Evolutionary conservation across 2,329 filamentous ascomycete genomes (phyloP), one percentile per base, ranked within the genome.

Genomic region (Ascochyta viciae-villosae): DNA sequence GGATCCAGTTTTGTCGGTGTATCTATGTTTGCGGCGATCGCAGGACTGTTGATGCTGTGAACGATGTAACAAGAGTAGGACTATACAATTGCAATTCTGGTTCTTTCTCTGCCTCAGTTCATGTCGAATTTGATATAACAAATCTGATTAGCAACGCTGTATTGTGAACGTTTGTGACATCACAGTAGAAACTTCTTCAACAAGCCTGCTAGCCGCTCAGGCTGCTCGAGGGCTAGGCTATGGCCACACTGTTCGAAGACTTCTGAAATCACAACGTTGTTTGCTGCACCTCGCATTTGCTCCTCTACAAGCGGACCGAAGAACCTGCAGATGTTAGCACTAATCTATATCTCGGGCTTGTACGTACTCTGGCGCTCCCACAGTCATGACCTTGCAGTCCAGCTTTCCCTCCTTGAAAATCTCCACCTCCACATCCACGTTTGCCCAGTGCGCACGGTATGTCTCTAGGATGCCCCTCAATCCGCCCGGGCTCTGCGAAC

Each of bases 221-320:
- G 64, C 6, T 62, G 63, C 35, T 64, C 64, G 13, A 67, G 57
- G 22, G 61, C 58, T 24, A 67, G 41, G 15, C 58, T 64, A 31
- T 64, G 63, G 1, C 65, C 62, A 4, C 64, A 66, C 7, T 57
- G 44, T 9, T 67, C 61, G 12, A 62, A 64, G 13, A 68, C 58
- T 34, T 73, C 67, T 1, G 62, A 62, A 38, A 68, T 69, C 4
- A 58, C 54, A 6, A 73, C 57, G 23, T 64, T 71, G 5, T 73
- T 74, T 19, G 67, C 62, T 4, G 71, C 71, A n/a, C 59, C 53
- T 33, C 66, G 56, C 35, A 73, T 75, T 39, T 71, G 62, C 33
- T 68, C 61, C 13, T 63, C 55, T 0, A 67, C 61, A 4, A 65
- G 46, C 1, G 58, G 52, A 2, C 63, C 61, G 33, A 67, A 66